Base-by-base conservation (phyloP, 257 asterid genomes). In the Nicotiana sylvestris region DNA sequence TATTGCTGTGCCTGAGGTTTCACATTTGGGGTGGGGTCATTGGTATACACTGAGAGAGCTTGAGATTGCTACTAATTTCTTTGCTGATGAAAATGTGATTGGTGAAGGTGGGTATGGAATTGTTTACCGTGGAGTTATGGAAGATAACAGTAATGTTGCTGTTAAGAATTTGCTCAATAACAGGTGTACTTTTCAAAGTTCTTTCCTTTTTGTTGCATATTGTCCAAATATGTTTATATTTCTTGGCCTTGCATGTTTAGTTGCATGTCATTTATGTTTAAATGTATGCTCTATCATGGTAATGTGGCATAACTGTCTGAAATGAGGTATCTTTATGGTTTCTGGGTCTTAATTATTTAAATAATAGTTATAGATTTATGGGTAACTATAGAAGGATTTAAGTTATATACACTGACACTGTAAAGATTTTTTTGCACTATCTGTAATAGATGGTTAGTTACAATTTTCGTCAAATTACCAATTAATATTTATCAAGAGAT, bases 41-140 rank as follows among this genome's bases (percentile, higher is more conserved):
- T 95, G 99, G 99, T 95, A 93, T 57, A 95, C 97, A 29, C 72
- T 95, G 77, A 88, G 99, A 80, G 99, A 95, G 89, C 97, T 95
- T 53, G 93, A 95, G 85, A 87, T 86, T 61, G 56, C 97, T 0
- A 93, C 99, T 2, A 88, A 91, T 68, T 89, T 88, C 1, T 93
- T 95, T 81, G 87, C 89, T 64, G 95, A 90, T 84, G 98, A 93
- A 88, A 91, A 92, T 88, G 98, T 95, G 87, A 92, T 95, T 35
- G 98, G 98, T 43, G 98, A 93, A 89, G 99, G 99, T 32, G 99
- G 99, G 1, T 95, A 95, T 87, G 99, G 97, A 56, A 95, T 95
- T 84, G 99, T 95, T 61, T 95, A 95, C 74, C 87, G 77, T 61
- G 99, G 99, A 6, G 81, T 90, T 43, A 58, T 93, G 87, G 85